Base-by-base conservation (phyloP, 805 yeast species). In the Starmerella sirachaensis region DNA sequence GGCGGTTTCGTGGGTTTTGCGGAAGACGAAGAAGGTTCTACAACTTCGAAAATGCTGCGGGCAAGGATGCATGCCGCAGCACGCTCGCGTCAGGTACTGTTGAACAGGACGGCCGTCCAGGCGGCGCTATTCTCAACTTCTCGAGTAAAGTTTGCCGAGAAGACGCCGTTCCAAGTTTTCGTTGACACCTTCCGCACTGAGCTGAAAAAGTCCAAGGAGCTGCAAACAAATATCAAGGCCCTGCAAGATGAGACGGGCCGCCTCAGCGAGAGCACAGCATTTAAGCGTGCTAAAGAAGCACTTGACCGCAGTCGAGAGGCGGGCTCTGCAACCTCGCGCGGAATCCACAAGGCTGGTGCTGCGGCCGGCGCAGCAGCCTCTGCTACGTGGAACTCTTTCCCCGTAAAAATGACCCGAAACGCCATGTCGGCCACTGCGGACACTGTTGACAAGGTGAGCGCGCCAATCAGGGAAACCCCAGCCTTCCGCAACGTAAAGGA, bases 351-450 rank as follows among this genome's bases (percentile, higher is more conserved):
- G 61, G 91, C 97, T 5, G 96, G 96, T n/a, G 83, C 80, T 52
- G 88, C 76, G 27, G 84, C 91, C 24, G 97, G 95, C 38, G 78
- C 71, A 41, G 93, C 76, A 31, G 97, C 95, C 4, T 66, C 71
- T 27, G 78, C 77, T 42, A 95, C 96, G 1, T 91, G 98, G 98
- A 95, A 91, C 44, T 84, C 95, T 1, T 82, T 91, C 18, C 81
- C 88, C 29, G 91, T 94, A 43, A 76, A 78, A 57, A 79, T 78
- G 33, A 86, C 94, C n/a, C 72, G 97, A 53, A 68, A 74, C 30
- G 84, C 85, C 0, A 88, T 84, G n/a, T 70, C 69, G 41, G 70
- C 72, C 36, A 76, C 95, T 3, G 95, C 93, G 2, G 83, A 82
- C 38, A 75, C 69, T 11, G 77, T 88, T n/a, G 83, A 80, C 59